Evolutionary conservation across 106 monocot genomes (phyloP), one percentile per base, ranked within the genome.

Genomic region (Dioscorea alata): DNA sequence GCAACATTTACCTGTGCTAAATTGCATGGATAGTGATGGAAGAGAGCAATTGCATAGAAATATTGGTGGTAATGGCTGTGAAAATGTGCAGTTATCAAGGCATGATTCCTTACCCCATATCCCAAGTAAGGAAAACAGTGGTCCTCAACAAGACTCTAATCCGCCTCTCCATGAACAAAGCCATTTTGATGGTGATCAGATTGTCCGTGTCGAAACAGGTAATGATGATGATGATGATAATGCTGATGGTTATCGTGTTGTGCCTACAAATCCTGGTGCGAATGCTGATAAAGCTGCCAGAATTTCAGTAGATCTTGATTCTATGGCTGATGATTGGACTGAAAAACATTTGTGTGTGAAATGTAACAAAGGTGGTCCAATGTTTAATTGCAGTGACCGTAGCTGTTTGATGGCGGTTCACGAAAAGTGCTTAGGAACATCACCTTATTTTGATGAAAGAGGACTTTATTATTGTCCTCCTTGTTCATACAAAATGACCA

Each of bases 381-480:
- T 91, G 56, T 79, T 91, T 71, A 66, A 19, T 67, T 91, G 90
- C 67, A 57, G 67, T 23, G 64, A 42, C 15, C 71, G 54, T 74
- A 69, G 65, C 21, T 91, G 90, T 70, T 54, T 71, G 23, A 72
- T 79, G 49, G 61, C 69, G 64, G 70, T 87, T 50, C 90, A 86
- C 81, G 70, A 77, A 63, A 62, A 62, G 49, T 91, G 90, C 57
- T 76, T 87, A 53, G 77, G 65, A 8, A 23, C 68, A 34, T 24
- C 60, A 10, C 57, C 20, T 65, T 54, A n/a, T 21, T 73, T 78
- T 64, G 70, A 75, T 18, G 68, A 74, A 51, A 64, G 24, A 23
- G 79, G 68, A n/a, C 57, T 51, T 9, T 87, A 87, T 68, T 76
- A 79, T 48, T 91, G 90, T 72, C 83, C 84, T 21, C 81, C 78